Conservation (phyloP, 1,284 basidiomycete genomes). For the Tilletia caries region DNA sequence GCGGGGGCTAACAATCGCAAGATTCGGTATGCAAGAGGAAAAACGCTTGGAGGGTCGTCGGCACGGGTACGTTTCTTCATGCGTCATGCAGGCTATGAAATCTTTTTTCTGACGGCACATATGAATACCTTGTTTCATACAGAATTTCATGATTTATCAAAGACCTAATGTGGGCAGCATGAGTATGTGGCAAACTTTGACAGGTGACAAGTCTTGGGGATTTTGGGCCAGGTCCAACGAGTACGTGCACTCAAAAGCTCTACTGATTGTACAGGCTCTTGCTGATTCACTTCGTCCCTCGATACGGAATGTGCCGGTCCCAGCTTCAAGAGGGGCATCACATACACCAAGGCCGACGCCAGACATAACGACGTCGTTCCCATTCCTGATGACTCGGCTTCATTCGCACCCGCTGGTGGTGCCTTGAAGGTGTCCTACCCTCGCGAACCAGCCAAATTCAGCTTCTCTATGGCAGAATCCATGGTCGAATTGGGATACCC, state of each 20-base stretch:
- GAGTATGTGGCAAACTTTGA: conserved; percentile 31
- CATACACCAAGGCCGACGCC: conserved; percentile 26
- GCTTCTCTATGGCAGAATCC: conserved; percentile 25
- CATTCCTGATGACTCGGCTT: conserved; percentile 27
- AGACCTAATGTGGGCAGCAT: conserved; percentile 25
- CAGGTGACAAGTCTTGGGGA: conserved; percentile 33
- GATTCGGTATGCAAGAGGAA: conserved; percentile 33
- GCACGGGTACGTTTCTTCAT: conserved; percentile 15
- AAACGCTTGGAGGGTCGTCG: conserved; percentile 34
- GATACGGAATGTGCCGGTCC: too few species aligned
- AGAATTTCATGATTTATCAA: conserved; percentile 43
- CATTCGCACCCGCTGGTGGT: conserved; percentile 24
- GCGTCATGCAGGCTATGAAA: too few species aligned
- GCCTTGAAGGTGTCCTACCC: conserved; percentile 34
- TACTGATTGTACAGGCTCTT: neutral
- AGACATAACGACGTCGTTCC: conserved; percentile 22
- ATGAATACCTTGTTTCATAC: too few species aligned
- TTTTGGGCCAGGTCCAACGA: conserved; percentile 26
- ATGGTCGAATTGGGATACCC: conserved; percentile 33
- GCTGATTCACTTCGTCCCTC: too few species aligned
- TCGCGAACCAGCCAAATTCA: conserved; percentile 36
- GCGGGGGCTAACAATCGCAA: conserved; percentile 28
- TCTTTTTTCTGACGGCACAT: too few species aligned
- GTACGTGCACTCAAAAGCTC: neutral
- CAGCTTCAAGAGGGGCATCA: conserved; percentile 30